Evolutionary conservation across 2,329 filamentous ascomycete genomes (phyloP).

Genomic region (Venturia oleaginea): DNA sequence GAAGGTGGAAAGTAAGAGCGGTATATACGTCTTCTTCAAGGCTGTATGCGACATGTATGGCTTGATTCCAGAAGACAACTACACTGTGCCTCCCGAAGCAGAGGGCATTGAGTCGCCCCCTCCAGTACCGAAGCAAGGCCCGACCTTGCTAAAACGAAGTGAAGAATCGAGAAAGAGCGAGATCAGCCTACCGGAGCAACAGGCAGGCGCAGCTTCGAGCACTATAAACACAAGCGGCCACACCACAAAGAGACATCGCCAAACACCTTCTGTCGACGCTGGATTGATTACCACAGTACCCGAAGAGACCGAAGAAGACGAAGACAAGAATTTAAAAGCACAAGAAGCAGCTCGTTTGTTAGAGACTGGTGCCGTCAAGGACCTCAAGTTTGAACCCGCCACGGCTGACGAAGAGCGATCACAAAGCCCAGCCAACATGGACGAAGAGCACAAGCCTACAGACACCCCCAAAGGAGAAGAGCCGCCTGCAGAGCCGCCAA

Average conservation of each 20-base stretch:
- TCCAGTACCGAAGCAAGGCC: conserved; percentile 19
- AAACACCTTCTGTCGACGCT: conserved; percentile 70
- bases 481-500: neutral
- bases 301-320: conserved; percentile 71
- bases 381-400: neutral
- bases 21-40: conserved; percentile 94
- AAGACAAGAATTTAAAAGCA: conserved; percentile 16
- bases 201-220: conserved; percentile 23
- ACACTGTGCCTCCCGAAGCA: conserved; percentile 87
- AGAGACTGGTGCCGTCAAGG: neutral
- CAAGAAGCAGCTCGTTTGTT: neutral
- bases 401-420: neutral
- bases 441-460: neutral
- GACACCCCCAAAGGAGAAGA: neutral
- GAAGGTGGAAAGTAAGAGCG: conserved; percentile 83
- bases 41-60: conserved; percentile 89
- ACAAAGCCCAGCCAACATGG: neutral
- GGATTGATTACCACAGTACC: conserved; percentile 67
- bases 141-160: conserved; percentile 24
- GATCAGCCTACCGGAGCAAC: neutral
- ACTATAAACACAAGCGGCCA: conserved; percentile 46
- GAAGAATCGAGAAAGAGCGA: conserved; percentile 24
- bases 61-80: conserved; percentile 85
- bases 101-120: conserved; percentile 59
- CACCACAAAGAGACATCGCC: conserved; percentile 76